A percentile compares a stretch with the other conserved stretches of the same genome.
Conservation (phyloP, 1,284 basidiomycete species). For the Ustilago xerochloae region DNA sequence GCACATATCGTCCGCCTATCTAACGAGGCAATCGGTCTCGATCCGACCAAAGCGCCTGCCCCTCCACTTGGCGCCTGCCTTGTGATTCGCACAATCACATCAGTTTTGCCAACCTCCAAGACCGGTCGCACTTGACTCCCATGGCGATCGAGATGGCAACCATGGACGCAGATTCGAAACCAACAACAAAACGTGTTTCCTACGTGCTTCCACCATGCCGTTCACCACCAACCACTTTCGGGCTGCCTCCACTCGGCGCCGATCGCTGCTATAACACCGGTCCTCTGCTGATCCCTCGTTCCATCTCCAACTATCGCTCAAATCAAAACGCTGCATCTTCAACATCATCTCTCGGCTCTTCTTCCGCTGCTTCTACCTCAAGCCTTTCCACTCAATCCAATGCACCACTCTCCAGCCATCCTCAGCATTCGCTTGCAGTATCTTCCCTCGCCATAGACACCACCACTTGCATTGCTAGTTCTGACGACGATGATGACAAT, state of each 20-base stretch:
- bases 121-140: background rate
- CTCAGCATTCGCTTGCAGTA: constrained; percentile 61
- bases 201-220: constrained; percentile 51
- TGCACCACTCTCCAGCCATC: constrained; percentile 30
- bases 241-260: constrained; percentile 43
- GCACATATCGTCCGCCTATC: too few relatives aligned
- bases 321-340: constrained; percentile 9
- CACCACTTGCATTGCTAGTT: constrained; percentile 42
- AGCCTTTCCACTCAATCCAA: constrained; percentile 21
- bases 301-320: background rate
- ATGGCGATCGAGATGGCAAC: constrained; percentile 20
- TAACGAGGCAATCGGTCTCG: too few relatives aligned
- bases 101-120: background rate
- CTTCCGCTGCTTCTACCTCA: constrained; percentile 4
- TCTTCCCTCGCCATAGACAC: constrained; percentile 62
- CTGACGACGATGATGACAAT: constrained; percentile 3
- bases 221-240: constrained; percentile 45
- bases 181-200: constrained; percentile 49
- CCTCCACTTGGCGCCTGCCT: too few relatives aligned
- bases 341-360: constrained; percentile 8
- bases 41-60: too few relatives aligned
- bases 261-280: constrained; percentile 32
- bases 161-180: constrained; percentile 25
- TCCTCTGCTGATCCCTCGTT: constrained; percentile 31
- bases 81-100: too few relatives aligned